phyloP scores from a whole-genome alignment of 495 filamentous ascomycete genomes.

The Thermothielavioides terrestris region DNA sequence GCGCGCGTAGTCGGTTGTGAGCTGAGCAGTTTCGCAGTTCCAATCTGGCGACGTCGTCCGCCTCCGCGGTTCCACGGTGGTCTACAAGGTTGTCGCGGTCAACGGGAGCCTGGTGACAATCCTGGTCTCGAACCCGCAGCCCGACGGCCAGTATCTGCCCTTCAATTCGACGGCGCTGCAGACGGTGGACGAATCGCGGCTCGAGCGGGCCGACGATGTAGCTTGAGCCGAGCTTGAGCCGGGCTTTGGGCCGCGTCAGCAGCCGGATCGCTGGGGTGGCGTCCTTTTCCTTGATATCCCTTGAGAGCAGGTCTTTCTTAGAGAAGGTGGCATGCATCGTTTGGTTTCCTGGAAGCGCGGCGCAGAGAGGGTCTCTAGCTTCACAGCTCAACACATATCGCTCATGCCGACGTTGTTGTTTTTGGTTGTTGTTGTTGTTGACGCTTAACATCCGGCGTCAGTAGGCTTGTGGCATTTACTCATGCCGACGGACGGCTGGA shows the following conservation, averaged over 20 bases:
- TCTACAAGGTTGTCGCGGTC: constrained; percentile 22
- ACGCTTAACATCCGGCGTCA: too few species aligned
- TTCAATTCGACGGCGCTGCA: constrained; percentile 14
- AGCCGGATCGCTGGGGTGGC: too few species aligned
- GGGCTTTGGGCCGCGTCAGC: background rate
- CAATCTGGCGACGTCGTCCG: constrained; percentile 15
- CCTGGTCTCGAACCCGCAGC: constrained; percentile 20
- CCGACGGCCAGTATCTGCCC: constrained; percentile 13
- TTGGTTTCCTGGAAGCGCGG: background rate
- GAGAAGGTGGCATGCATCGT: background rate
- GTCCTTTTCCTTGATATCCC: background rate
- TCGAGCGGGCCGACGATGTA: constrained; percentile 15
- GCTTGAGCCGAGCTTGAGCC: background rate
- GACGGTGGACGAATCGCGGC: constrained; percentile 18
- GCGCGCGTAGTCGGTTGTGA: background rate
- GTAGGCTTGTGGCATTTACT: too few species aligned
- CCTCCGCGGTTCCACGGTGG: constrained; percentile 11
- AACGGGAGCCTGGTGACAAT: constrained; percentile 19
- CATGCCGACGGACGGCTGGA: too few species aligned
- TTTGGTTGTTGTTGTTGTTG: too few species aligned
- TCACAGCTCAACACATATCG: too few species aligned
- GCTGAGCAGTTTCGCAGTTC: background rate
- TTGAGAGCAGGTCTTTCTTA: too few species aligned
- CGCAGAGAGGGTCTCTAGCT: background rate
- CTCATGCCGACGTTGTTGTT: too few species aligned